Conservation (phyloP, 2,329 filamentous ascomycete genomes). For the Aspergillus pseudoglaucus region DNA sequence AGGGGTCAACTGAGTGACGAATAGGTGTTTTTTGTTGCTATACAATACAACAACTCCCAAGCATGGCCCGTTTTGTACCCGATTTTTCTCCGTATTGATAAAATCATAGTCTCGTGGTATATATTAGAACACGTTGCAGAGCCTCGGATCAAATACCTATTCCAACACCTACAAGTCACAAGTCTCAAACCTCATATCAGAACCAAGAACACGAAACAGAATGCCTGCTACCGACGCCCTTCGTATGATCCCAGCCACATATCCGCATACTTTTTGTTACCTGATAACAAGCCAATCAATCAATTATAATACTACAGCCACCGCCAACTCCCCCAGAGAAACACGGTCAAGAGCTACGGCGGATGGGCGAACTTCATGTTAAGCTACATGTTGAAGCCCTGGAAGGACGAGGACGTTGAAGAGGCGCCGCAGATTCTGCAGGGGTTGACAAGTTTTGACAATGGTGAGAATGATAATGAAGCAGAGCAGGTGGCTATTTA, state of each 20-base stretch:
- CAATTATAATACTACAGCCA: slow-evolving; percentile 12
- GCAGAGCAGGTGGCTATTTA: not conserved
- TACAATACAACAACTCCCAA: too few species aligned
- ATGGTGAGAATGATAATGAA: not conserved
- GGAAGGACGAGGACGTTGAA: slow-evolving; percentile 15
- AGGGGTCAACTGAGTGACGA: too few species aligned
- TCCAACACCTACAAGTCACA: too few species aligned
- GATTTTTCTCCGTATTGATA: too few species aligned
- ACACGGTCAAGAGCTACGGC: slow-evolving; percentile 21
- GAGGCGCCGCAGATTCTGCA: slow-evolving; percentile 17
- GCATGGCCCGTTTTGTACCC: too few species aligned
- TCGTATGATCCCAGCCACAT: not conserved
- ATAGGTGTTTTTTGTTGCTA: too few species aligned
- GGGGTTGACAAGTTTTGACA: not conserved
- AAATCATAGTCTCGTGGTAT: too few species aligned
- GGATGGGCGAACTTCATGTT: slow-evolving; percentile 21
- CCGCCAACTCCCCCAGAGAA: slow-evolving; percentile 18
- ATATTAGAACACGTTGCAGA: too few species aligned
- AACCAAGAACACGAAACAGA: not conserved
- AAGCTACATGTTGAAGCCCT: slow-evolving; percentile 19
- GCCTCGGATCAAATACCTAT: too few species aligned
- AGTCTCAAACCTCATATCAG: too few species aligned
- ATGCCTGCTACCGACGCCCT: not conserved
- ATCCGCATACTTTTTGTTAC: too few species aligned
- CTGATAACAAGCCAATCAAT: not conserved